Evolutionary conservation across 139 green algal species (phyloP).

Genomic region (Closterium sp.): DNA sequence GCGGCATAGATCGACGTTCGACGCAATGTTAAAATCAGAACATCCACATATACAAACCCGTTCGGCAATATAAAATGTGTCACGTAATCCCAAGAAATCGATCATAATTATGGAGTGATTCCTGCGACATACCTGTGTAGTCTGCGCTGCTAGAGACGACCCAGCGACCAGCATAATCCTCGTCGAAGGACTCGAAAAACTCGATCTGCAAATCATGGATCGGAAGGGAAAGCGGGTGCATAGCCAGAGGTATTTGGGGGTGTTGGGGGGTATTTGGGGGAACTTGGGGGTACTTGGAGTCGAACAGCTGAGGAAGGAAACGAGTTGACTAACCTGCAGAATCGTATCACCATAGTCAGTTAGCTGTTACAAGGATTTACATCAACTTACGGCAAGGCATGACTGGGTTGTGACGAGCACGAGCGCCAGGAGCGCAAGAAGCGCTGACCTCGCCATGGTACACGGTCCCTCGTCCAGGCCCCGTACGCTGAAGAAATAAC

Average conservation of each 20-base stretch:
- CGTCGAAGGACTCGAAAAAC: conserved; percentile 32
- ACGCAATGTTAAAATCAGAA: background rate
- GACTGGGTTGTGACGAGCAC: background rate
- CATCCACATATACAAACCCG: too few species aligned
- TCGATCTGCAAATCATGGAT: conserved; percentile 19
- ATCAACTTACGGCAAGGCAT: background rate
- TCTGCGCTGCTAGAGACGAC: conserved; percentile 26
- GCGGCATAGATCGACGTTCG: background rate
- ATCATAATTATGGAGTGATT: background rate
- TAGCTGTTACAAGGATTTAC: background rate
- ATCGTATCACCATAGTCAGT: too few species aligned
- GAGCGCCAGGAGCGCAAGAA: background rate
- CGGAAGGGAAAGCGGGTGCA: too few species aligned
- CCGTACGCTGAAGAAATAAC: too few species aligned
- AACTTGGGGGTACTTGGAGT: too few species aligned
- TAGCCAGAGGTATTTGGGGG: too few species aligned
- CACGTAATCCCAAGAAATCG: too few species aligned
- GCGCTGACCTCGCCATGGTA: background rate
- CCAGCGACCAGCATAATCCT: conserved; percentile 23
- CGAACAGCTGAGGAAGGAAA: too few species aligned
- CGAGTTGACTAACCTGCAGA: too few species aligned
- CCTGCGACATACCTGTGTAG: conserved; percentile 25
- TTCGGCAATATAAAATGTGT: too few species aligned
- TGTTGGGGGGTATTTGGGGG: too few species aligned
- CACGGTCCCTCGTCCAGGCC: background rate